These are phyloP conservation scores for Acorus gramineus DNA, from an alignment of 106 monocot genomes.

Conservation along the genomic window DNA sequence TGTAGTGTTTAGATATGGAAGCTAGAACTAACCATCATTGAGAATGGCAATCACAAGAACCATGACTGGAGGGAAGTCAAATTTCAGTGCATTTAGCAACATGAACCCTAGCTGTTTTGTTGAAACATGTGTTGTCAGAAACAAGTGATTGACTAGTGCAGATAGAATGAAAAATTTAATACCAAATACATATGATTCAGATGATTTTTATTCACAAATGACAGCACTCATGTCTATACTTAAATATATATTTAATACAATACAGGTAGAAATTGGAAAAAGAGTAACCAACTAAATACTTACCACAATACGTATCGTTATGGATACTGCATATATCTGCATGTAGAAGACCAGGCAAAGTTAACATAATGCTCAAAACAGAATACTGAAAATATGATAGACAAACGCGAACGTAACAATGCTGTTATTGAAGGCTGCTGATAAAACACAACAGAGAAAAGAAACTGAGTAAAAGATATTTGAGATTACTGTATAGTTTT, in stretches of 20 bases:
- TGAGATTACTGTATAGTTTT: constrained; percentile 21
- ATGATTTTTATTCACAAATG: not conserved
- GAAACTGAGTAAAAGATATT: not conserved
- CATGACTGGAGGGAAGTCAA: constrained; percentile 53
- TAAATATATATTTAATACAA: no score
- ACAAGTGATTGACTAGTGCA: not conserved
- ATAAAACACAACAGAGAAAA: no score
- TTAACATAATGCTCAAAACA: not conserved
- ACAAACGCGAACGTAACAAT: no score
- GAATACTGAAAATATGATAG: no score
- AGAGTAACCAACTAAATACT: not conserved
- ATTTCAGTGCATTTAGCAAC: constrained; percentile 30
- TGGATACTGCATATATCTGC: constrained; percentile 43
- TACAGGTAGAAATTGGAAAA: no score
- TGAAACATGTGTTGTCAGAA: constrained; percentile 9
- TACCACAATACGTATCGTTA: constrained; percentile 46
- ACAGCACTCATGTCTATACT: no score
- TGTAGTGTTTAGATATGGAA: not conserved
- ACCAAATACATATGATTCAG: not conserved
- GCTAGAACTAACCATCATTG: constrained; percentile 32
- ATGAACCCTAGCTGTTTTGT: constrained; percentile 41
- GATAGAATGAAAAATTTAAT: no score
- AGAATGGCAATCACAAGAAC: constrained; percentile 58
- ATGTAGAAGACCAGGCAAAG: not conserved
- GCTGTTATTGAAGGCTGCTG: no score